These are phyloP conservation scores for Dissophora globulifera DNA, from an alignment of 192 early-diverging fungal genomes.

Conservation along the genomic window DNA sequence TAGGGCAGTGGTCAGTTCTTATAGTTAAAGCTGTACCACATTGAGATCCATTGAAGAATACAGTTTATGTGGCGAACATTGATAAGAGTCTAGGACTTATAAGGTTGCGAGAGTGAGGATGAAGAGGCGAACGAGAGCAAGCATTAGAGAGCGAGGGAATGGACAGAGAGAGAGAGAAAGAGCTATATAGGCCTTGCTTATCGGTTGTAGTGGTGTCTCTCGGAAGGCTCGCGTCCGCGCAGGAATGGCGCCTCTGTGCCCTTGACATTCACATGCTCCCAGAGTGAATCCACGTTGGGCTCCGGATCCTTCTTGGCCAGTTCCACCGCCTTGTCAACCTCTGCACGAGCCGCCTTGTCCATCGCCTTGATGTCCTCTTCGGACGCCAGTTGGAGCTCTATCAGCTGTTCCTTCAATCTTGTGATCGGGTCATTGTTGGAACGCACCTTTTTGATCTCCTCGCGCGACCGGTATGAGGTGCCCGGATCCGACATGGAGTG, in stretches of 20 bases:
- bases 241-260: slow-evolving; percentile 78
- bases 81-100: too few relatives aligned
- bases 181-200: background rate
- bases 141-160: too few relatives aligned
- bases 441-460: slow-evolving; percentile 97
- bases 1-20: too few relatives aligned
- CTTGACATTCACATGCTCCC: slow-evolving; percentile 79
- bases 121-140: too few relatives aligned
- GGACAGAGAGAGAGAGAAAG: too few relatives aligned
- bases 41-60: too few relatives aligned
- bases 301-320: slow-evolving; percentile 79
- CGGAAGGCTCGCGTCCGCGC: slow-evolving; percentile 84
- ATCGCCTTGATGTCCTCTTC: slow-evolving; percentile 89
- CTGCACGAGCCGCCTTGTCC: slow-evolving; percentile 86
- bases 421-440: slow-evolving; percentile 90
- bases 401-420: slow-evolving; percentile 82
- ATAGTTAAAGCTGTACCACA: too few relatives aligned
- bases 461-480: slow-evolving; percentile 95
- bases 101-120: too few relatives aligned
- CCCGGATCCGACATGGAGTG: slow-evolving; percentile 99
- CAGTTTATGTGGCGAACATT: too few relatives aligned
- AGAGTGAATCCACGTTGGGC: slow-evolving; percentile 74
- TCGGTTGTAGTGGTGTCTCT: slow-evolving; percentile 45
- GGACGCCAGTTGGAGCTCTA: slow-evolving; percentile 69
- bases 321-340: slow-evolving; percentile 84